These are phyloP conservation scores for Shiraia sp. DNA, from an alignment of 2,329 filamentous ascomycete species.

Conservation along the genomic window DNA sequence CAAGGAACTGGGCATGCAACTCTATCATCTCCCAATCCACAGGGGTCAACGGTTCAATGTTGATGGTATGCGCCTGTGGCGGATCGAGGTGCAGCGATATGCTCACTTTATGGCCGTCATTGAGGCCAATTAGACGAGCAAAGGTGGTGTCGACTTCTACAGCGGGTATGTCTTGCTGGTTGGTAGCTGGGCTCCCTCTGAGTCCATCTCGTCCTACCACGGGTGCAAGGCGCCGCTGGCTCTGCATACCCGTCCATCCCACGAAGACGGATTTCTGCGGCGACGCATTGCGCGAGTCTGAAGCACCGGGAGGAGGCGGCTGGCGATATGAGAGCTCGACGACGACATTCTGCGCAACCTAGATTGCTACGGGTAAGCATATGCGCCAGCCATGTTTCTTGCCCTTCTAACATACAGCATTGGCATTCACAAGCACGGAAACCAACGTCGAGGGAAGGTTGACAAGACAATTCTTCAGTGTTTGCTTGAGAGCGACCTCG, in stretches of 20 bases:
- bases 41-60: constrained; percentile 92
- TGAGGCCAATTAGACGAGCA: constrained; percentile 74
- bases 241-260: constrained; percentile 98
- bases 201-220: constrained; percentile 76
- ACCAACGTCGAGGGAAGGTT: constrained; percentile 88
- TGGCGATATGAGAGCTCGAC: constrained; percentile 84
- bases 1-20: constrained; percentile 91
- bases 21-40: constrained; percentile 99
- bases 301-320: constrained; percentile 51
- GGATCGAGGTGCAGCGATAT: constrained; percentile 82
- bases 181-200: constrained; percentile 58
- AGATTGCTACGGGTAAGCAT: not conserved
- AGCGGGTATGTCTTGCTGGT: constrained; percentile 75
- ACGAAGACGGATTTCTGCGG: constrained; percentile 75
- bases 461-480: constrained; percentile 88
- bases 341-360: constrained; percentile 94
- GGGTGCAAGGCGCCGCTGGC: constrained; percentile 77
- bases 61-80: constrained; percentile 87
- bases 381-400: too few species aligned
- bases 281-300: constrained; percentile 46
- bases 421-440: constrained; percentile 81
- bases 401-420: constrained; percentile 67
- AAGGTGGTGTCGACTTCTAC: constrained; percentile 89
- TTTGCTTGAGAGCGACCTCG: constrained; percentile 80
- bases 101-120: constrained; percentile 76